Percentiles rank a stretch among this genome's conserved stretches.
These are phyloP conservation scores for Colletotrichum camelliae DNA, from an alignment of 2,329 filamentous ascomycete species.

Conservation along the genomic window DNA sequence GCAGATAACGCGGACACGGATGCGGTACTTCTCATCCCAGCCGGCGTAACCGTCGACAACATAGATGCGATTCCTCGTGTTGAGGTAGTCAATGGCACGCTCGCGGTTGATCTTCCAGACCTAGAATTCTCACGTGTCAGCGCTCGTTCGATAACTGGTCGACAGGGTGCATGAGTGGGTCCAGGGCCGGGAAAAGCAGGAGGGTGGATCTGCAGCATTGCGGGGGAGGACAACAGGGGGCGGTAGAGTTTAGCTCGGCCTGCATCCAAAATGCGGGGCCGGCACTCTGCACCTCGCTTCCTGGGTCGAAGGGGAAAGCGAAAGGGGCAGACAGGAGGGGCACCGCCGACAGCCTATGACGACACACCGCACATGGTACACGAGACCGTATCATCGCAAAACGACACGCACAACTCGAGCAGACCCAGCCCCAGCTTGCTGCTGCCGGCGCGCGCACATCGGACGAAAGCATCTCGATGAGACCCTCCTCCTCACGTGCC, in stretches of 20 bases:
- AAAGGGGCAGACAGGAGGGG: neutral
- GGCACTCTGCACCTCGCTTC: neutral
- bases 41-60: constrained; percentile 97
- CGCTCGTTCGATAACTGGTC: neutral
- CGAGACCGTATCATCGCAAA: neutral
- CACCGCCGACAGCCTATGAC: neutral
- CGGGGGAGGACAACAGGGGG: neutral
- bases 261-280: constrained; percentile 7
- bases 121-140: constrained; percentile 51
- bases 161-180: neutral
- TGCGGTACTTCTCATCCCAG: constrained; percentile 98
- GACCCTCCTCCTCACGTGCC: neutral
- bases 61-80: constrained; percentile 98
- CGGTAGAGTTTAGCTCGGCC: constrained; percentile 4
- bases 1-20: constrained; percentile 96
- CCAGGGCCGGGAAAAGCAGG: neutral
- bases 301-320: neutral
- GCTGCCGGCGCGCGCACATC: neutral
- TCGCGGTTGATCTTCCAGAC: constrained; percentile 99
- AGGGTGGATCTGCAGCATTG: neutral
- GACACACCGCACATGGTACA: neutral
- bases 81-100: constrained; percentile 98
- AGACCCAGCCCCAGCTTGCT: neutral
- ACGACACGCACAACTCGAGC: neutral
- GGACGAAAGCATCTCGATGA: constrained; percentile 9